Conservation (phyloP, 306 rosid species). For the Malus orientalis region DNA sequence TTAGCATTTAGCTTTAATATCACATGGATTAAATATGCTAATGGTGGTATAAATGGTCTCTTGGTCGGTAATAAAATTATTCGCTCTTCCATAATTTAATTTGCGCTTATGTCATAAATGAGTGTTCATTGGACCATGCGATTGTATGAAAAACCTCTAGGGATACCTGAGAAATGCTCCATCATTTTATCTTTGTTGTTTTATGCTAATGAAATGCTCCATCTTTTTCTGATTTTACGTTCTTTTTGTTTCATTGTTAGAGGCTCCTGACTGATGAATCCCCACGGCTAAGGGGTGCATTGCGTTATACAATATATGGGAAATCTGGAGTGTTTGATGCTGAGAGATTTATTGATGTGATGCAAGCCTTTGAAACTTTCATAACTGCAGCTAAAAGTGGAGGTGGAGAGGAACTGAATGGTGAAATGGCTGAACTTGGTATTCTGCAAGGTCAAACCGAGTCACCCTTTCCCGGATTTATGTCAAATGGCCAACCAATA, state of each 20-base stretch:
- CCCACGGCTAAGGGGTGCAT: slow-evolving; percentile 79
- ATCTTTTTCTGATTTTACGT: background rate
- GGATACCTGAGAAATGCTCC: background rate
- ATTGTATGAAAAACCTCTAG: background rate
- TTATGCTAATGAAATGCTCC: background rate
- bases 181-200: background rate
- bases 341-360: slow-evolving; percentile 95
- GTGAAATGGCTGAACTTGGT: slow-evolving; percentile 90
- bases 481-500: slow-evolving; percentile 48
- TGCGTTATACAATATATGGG: slow-evolving; percentile 92
- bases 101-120: background rate
- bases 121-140: background rate
- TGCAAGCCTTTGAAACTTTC: slow-evolving; percentile 97
- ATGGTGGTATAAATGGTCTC: background rate
- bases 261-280: slow-evolving; percentile 98
- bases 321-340: slow-evolving; percentile 92
- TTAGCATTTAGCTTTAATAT: slow-evolving; percentile 3
- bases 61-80: background rate
- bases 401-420: slow-evolving; percentile 79
- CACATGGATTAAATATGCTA: background rate
- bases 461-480: slow-evolving; percentile 42
- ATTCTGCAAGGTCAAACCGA: slow-evolving; percentile 36
- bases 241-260: slow-evolving; percentile 36
- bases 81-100: background rate
- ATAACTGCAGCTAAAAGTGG: slow-evolving; percentile 99